Base-by-base conservation (phyloP, 352 stramenopile species). In the Pythium biforme region DNA sequence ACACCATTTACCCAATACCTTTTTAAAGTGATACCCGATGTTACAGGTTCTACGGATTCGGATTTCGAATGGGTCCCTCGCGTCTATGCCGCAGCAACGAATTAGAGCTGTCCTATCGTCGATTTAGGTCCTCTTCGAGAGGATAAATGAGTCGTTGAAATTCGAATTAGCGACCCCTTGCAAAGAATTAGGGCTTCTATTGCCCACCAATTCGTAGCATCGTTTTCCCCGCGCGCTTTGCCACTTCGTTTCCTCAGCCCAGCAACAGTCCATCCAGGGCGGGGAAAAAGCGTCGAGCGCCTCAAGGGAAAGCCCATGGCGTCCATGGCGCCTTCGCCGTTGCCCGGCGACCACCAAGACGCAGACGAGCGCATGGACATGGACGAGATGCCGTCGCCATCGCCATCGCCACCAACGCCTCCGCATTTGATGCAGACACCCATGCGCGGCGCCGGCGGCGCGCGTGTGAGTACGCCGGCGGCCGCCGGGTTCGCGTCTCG, bases 21-120 rank as follows among this genome's bases (percentile, higher is more conserved):
- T 7, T n/a, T 6, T 4, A 53, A 67, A 11, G 22, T 3, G 39
- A 68, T 63, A 68, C 63, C 37, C 4, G 8, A 8, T 55, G 59
- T 34, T 14, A 52, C 23, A 53, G 41, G 60, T 51, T 12, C 15
- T 0, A 39, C 37, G 41, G 53, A 68, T 62, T 66, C 50, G 33
- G 51, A 66, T 60, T 66, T 66, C 51, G 47, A 66, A 59, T 52
- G 34, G 27, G 46, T 59, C 59, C 50, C 60, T 47, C 60, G 43
- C 60, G 33, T 57, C 60, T 62, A 62, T 67, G 60, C 52, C 60
- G 52, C 45, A 37, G 20, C 33, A 23, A 27, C 6, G 47, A 45
- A 57, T 64, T 64, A 49, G 0, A 17, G 2, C 9, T 7, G 31
- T 11, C 3, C 31, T 37, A 11, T 4, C 31, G 31, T n/a, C n/a